Base-by-base conservation (phyloP, 1,139 yeast genomes). In the Dujonia santamariae region DNA sequence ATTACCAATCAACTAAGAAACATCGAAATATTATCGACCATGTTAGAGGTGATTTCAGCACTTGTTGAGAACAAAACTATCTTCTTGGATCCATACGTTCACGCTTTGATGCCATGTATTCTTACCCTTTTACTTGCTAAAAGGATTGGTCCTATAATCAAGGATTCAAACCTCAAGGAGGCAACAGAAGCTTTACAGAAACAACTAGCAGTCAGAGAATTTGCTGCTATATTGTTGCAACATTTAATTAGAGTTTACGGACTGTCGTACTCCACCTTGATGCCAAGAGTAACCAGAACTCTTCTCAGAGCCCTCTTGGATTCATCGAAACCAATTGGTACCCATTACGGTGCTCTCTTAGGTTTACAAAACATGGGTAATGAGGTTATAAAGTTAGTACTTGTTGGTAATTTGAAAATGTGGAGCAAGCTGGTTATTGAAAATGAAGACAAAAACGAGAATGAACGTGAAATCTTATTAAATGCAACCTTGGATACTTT, bases 31-130 rank as follows among this genome's bases (percentile, higher is more conserved):
- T 66, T 92, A 37, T 74, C 85, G n/a, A 85, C 96, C 7, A 88
- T 92, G 90, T 67, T 94, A 44, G 95, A 87, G 56, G 90, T 88
- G 40, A 78, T 92, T 16, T 84, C 86, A 43, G 92, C 97, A 0
- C 69, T 94, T 34, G 72, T 90, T 31, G 80, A 85, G 32, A 94
- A 94, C 59, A 80, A 80, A 37, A 83, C 96, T 17, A 80, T 94
- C 31, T 92, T 90, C 52, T 72, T 92, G 44, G 97, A 92, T 47
- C 98, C 98, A 9, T 94, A 92, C 51, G 90, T 94, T 34, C 98
- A 94, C 60, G 94, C 96, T 1, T 68, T 94, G 47, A 87, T 92
- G 87, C 98, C 99, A 16, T 86, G 97, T 44, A 82, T 92, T 24
- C 69, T 94, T 45, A 94, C 99, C 0, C 71, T 94, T 21, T 69